Evolutionary conservation across 371 early-diverging fungal genomes (phyloP), one percentile per base, ranked within the genome.

Genomic region (Mucor racemosus): DNA sequence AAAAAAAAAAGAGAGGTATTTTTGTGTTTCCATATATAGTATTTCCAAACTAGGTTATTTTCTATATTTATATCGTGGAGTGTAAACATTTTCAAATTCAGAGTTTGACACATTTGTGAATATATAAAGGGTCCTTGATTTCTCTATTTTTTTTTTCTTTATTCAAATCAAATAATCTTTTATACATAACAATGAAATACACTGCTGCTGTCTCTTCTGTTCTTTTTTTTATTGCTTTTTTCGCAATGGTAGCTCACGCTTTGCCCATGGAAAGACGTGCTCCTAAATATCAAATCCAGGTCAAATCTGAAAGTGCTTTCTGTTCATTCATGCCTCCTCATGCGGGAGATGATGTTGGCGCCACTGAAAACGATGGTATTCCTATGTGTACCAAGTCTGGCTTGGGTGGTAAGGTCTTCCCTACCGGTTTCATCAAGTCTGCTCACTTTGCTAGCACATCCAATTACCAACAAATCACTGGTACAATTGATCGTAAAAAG

Each of bases 281-380:
- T 55, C 31, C 31, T 39, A 26, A 48, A 3, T 69, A 69, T 17
- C 19, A 56, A 1, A 60, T 69, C 34, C 61, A 61, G 42, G 50
- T 83, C 14, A 65, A 71, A 35, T 69, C 68, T 14, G 69, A n/a
- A 0, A 36, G 41, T 31, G 64, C 68, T 11, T 79, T 74, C 31
- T 84, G 84, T 50, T 39, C 72, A 0, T 82, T 82, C 65, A 58
- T 84, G 42, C 84, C 84, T n/a, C 81, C 77, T 33, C 55, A 58
- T 4, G 67, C 60, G 10, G 81, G 81, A 33, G 74, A 66, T 14
- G 66, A 67, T 33, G 76, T 79, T 17, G 68, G 79, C n/a, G 76
- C 26, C 6, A 77, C 73, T 56, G 80, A 81, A 67, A 62, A 74
- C 17, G 15, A 57, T 19, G 82, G 82, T 35, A 69, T 78, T 10